phyloP scores from a whole-genome alignment of 345 rosid genomes.

The Corchorus capsularis region DNA sequence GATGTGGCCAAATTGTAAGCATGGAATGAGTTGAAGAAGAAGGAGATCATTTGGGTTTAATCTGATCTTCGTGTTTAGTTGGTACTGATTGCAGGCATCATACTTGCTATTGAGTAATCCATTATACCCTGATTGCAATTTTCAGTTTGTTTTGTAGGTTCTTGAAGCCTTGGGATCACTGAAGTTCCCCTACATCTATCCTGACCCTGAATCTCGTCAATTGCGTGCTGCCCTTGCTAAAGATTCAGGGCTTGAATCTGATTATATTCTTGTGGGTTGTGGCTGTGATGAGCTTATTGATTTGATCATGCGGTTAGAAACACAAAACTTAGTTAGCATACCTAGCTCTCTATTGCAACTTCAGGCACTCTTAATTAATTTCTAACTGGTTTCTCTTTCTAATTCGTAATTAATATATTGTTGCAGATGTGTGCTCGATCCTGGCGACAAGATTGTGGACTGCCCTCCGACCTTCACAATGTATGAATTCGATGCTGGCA shows the following conservation, averaged over 20 bases:
- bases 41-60: not conserved
- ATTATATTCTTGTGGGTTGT: slow-evolving; percentile 89
- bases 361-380: not conserved
- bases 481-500: slow-evolving; percentile 98
- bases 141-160: slow-evolving; percentile 67
- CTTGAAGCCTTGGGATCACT: slow-evolving; percentile 81
- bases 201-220: slow-evolving; percentile 85
- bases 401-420: slow-evolving; percentile 5
- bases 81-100: not conserved
- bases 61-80: not conserved
- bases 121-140: slow-evolving; percentile 27
- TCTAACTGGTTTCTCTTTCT: not conserved
- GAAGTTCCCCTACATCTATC: slow-evolving; percentile 87
- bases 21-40: not conserved
- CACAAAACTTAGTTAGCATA: not conserved
- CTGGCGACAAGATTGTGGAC: slow-evolving; percentile 92
- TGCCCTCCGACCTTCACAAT: slow-evolving; percentile 98
- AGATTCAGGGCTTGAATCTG: slow-evolving; percentile 88
- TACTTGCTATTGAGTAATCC: slow-evolving; percentile 12
- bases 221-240: slow-evolving; percentile 81
- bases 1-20: not conserved
- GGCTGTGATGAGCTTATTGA: slow-evolving; percentile 97
- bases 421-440: slow-evolving; percentile 86
- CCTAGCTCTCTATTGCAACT: not conserved
- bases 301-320: slow-evolving; percentile 87